phyloP scores from a whole-genome alignment of 192 early-diverging fungal genomes.

The Thamnidium elegans region DNA sequence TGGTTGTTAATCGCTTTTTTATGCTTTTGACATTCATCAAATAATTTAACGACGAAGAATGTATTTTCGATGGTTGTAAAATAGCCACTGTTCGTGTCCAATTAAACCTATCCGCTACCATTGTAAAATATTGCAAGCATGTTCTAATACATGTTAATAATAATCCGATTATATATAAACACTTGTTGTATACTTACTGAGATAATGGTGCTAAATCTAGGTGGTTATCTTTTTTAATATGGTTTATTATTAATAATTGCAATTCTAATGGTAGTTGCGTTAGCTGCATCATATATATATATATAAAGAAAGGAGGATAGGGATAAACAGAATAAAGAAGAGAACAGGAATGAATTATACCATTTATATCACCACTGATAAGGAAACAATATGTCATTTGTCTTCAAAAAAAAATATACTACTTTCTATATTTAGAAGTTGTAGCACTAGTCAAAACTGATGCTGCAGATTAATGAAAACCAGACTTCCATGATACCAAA shows the following conservation, averaged over 20 bases:
- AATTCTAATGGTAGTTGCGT: slow-evolving; percentile 13
- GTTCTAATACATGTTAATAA: neutral
- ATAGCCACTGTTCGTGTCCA: slow-evolving; percentile 11
- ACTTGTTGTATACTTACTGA: slow-evolving; percentile 1
- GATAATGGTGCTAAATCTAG: slow-evolving; percentile 14
- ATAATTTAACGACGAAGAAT: neutral
- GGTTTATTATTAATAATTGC: slow-evolving; percentile 12
- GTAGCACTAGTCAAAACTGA: no score
- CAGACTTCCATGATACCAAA: no score
- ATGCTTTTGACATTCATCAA: neutral
- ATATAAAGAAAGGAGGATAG: slow-evolving; percentile 3
- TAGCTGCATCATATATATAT: neutral
- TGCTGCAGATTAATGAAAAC: no score
- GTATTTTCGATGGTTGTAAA: neutral
- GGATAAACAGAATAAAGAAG: neutral
- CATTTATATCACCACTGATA: no score
- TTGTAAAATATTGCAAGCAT: neutral
- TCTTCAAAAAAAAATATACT: no score
- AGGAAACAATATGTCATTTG: no score
- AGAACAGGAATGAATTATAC: neutral
- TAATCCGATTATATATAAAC: neutral
- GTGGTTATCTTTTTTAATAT: slow-evolving; percentile 11
- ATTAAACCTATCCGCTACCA: slow-evolving; percentile 14
- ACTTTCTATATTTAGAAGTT: no score
- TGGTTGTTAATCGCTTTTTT: slow-evolving; percentile 2